Evolutionary conservation across 768 basidiomycete species (phyloP), one percentile per base, ranked within the genome.

Genomic region (Thelephora ganbajun): DNA sequence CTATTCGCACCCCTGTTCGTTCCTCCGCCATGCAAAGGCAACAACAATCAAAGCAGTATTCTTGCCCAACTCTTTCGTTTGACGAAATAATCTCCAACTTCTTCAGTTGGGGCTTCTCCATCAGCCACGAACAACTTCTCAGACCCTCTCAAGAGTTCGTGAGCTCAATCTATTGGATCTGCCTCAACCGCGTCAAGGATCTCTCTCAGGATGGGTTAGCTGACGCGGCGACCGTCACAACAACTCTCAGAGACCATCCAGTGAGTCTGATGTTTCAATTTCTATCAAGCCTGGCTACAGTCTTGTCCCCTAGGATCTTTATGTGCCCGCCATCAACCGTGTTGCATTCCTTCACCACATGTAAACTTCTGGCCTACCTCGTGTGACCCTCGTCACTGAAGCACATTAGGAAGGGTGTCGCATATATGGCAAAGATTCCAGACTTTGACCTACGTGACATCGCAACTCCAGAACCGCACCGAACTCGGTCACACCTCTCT

Each of bases 381-480:
- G 14, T 13, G 2, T n/a, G 14, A 11, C 5, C 16, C 35, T 12
- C 2, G 5, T 34, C 5, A 13, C 42, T 45, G 5, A 46, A 33
- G 18, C n/a, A 11, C 4, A 18, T 35, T 20, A 48, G 14, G 35
- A 6, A 14, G 20, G 79, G 85, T 39, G 76, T 91, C 30, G 83
- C 85, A 2, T 69, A 64, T 44, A 80, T 85, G 0, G 83, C 88
- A 5, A 70, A 79, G 55, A 76, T 87, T 35, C 74, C 81, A 47
- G 79, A 84, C 59, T 92, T 94, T 61, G 79, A 71, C 52, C 67
- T 84, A 46, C 76, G 70, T 53, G 92, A 96, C 53, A 61, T 94
- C 14, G 69, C 70, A 48, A 71, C 68, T 42, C 92, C 92, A 1
- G 82, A 87, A 6, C 66, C 77, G 22, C 74, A 80, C 36, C 79